Evolutionary conservation across 345 rosid genomes (phyloP).

Genomic region (Arabidopsis arenosa): DNA sequence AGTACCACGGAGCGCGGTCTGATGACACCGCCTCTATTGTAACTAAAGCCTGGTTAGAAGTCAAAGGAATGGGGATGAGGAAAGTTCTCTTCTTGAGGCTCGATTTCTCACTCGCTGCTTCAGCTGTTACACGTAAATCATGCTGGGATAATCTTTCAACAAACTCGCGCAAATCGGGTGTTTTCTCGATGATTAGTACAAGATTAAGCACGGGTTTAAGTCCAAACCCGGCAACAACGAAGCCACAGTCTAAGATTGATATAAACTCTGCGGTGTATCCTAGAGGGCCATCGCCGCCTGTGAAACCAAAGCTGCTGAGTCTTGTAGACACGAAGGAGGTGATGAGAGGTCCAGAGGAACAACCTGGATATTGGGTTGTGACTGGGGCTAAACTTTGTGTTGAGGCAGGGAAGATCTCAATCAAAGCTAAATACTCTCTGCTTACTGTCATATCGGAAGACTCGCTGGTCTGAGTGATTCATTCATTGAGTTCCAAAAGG

Average conservation of each 20-base stretch:
- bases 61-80: conserved; percentile 78
- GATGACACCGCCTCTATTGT: conserved; percentile 79
- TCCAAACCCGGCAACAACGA: conserved; percentile 53
- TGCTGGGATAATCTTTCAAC: conserved; percentile 82
- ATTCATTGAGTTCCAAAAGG: conserved; percentile 3
- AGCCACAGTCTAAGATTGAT: conserved; percentile 61
- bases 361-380: conserved; percentile 96
- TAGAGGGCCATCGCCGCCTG: conserved; percentile 64
- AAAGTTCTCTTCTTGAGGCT: conserved; percentile 88
- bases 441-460: conserved; percentile 82
- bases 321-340: conserved; percentile 91
- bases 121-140: conserved; percentile 69
- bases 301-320: conserved; percentile 66
- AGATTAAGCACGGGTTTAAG: conserved; percentile 62
- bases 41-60: conserved; percentile 95
- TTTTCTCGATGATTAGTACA: conserved; percentile 75
- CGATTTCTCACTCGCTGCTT: conserved; percentile 77
- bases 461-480: conserved; percentile 50
- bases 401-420: conserved; percentile 76
- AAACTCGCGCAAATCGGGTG: conserved; percentile 74
- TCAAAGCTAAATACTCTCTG: conserved; percentile 82
- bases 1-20: conserved; percentile 59
- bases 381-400: conserved; percentile 90
- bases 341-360: conserved; percentile 86
- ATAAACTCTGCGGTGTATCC: conserved; percentile 90